Evolutionary conservation across 1,284 basidiomycete genomes (phyloP).

Genomic region (Cystobasidiaceae sp.): DNA sequence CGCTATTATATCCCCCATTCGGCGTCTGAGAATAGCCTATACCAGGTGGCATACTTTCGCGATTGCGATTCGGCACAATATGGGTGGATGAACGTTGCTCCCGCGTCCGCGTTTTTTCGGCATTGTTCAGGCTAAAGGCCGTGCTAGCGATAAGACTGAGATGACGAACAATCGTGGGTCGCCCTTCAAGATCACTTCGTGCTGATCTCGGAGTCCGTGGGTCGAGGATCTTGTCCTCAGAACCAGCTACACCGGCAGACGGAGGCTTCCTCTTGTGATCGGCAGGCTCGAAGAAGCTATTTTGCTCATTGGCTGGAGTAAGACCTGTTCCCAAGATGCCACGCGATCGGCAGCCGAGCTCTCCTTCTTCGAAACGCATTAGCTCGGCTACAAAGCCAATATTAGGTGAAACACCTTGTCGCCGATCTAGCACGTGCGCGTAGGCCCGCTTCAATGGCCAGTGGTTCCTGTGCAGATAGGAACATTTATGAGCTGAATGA

Average conservation of each 20-base stretch:
- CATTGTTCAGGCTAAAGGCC: slow-evolving; percentile 4
- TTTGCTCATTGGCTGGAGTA: slow-evolving; percentile 10
- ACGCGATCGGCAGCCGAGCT: slow-evolving; percentile 17
- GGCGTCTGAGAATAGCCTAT: not conserved
- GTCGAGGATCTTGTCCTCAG: not conserved
- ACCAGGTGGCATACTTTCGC: slow-evolving; percentile 15
- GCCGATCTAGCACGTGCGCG: slow-evolving; percentile 78
- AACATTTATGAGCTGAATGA: not conserved
- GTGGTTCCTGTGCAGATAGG: slow-evolving; percentile 60
- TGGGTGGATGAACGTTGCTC: slow-evolving; percentile 16
- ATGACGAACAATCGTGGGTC: slow-evolving; percentile 29
- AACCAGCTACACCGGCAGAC: not conserved
- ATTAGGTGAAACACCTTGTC: slow-evolving; percentile 91
- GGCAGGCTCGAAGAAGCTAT: not conserved
- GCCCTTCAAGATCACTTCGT: slow-evolving; percentile 16
- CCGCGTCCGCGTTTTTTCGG: slow-evolving; percentile 13
- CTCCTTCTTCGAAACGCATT: slow-evolving; percentile 82
- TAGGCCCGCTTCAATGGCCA: slow-evolving; percentile 91
- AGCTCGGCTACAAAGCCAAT: slow-evolving; percentile 96
- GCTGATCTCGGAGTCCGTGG: slow-evolving; percentile 3
- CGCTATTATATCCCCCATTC: not conserved
- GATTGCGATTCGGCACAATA: not conserved
- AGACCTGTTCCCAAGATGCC: slow-evolving; percentile 15
- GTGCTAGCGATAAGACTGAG: slow-evolving; percentile 29
- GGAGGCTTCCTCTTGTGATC: not conserved